phyloP scores from a whole-genome alignment of 2,329 filamentous ascomycete species.

The Nothophaeocryptopus gaeumannii region DNA sequence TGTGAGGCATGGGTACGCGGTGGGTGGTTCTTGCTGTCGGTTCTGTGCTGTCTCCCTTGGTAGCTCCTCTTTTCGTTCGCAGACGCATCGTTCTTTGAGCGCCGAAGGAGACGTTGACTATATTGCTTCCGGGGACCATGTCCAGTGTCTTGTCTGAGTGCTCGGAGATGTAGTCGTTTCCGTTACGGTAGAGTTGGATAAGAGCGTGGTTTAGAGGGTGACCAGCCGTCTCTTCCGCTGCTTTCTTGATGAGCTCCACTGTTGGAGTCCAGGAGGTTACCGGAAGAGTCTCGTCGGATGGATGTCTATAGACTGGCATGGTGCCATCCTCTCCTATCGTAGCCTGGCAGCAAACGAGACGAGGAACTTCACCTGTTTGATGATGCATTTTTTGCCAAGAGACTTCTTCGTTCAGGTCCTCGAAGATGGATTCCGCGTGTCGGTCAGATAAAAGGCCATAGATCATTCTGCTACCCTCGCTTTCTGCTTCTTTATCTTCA shows the following conservation, averaged over 20 bases:
- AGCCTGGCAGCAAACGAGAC: constrained; percentile 87
- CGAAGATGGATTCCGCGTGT: constrained; percentile 60
- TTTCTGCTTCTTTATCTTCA: constrained; percentile 45
- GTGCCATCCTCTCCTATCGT: constrained; percentile 69
- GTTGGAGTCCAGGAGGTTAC: constrained; percentile 71
- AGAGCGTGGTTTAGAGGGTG: constrained; percentile 87
- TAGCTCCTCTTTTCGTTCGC: constrained; percentile 66
- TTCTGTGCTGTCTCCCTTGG: neutral
- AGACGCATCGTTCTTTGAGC: constrained; percentile 87
- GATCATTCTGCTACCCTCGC: constrained; percentile 70
- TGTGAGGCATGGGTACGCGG: constrained; percentile 75
- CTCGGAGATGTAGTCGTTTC: constrained; percentile 89
- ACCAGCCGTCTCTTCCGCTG: constrained; percentile 69
- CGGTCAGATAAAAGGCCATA: constrained; percentile 63
- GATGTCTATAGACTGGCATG: constrained; percentile 91
- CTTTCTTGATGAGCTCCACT: constrained; percentile 64
- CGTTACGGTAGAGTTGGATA: constrained; percentile 88
- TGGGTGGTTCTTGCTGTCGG: constrained; percentile 51
- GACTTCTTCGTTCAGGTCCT: constrained; percentile 69
- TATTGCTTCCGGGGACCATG: constrained; percentile 74
- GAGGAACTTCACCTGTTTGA: constrained; percentile 84
- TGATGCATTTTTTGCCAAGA: constrained; percentile 91
- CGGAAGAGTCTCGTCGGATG: constrained; percentile 80
- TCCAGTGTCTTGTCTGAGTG: constrained; percentile 97
- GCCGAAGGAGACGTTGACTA: constrained; percentile 92